phyloP scores from a whole-genome alignment of 257 asterid species.

The Asclepias syriaca region DNA sequence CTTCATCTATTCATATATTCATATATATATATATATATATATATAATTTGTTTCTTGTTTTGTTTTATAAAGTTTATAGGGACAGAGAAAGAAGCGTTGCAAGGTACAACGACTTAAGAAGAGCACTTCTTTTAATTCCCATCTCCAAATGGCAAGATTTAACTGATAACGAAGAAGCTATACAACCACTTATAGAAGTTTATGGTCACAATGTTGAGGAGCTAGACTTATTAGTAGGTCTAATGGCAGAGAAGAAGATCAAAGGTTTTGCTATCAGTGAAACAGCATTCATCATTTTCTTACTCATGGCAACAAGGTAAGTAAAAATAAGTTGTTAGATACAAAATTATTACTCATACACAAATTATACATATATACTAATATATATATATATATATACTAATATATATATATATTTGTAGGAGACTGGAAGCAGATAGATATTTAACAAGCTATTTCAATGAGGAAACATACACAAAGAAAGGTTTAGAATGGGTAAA shows the following conservation, averaged over 20 bases:
- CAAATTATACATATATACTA: no score
- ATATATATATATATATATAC: no score
- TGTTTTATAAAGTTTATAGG: constrained; percentile 42
- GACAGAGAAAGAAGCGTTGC: constrained; percentile 60
- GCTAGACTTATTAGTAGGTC: constrained; percentile 51
- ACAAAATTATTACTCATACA: no score
- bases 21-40: neutral
- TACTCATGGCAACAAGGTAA: constrained; percentile 58
- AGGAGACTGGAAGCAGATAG: constrained; percentile 68
- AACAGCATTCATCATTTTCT: constrained; percentile 55
- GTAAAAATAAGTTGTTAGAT: no score
- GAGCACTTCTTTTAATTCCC: constrained; percentile 46
- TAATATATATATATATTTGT: neutral
- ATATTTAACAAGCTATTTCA: constrained; percentile 54
- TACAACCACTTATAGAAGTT: constrained; percentile 34
- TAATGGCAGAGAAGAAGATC: constrained; percentile 57
- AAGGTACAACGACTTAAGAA: constrained; percentile 52
- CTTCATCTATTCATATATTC: no score
- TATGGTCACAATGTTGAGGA: constrained; percentile 50
- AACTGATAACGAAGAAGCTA: constrained; percentile 46
- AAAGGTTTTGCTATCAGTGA: constrained; percentile 63
- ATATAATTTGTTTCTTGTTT: neutral
- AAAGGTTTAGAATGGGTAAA: constrained; percentile 64
- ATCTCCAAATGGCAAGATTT: constrained; percentile 65
- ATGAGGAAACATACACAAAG: constrained; percentile 51